Evolutionary conservation across 129 eudicot genomes (phyloP), one percentile per base, ranked within the genome.

Genomic region (Deinandra increscens): DNA sequence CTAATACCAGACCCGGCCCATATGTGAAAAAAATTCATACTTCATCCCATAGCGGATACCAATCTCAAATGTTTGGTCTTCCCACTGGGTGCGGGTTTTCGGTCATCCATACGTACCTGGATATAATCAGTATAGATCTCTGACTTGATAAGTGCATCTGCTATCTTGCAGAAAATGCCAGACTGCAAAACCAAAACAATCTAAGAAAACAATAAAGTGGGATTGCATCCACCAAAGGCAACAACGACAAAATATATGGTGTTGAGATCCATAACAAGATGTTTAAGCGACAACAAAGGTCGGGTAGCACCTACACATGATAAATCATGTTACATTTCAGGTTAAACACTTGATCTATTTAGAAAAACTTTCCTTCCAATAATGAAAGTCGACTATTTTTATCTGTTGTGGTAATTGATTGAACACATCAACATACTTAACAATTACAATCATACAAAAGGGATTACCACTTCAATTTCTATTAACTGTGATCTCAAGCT

Each of bases 41-140:
- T 22, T 22, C 4, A 20, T 54, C 60, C 36, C 38, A 56, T 26
- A 22, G 15, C 19, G 39, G 26, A 58, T 58, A 58, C 41, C 39
- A 0, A 7, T 29, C 64, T 38, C 17, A 6, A 29, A 56, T 56
- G 39, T 56, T 11, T 26, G 18, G 39, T 29, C 3, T 58, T 58
- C 41, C 19, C 37, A 2, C 13, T 58, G 19, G n/a, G 39, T 29
- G 17, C 4, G 18, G 31, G 39, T 29, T 29, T 14, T 58, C 19
- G 1, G 18, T 29, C 64, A 58, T 26, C 36, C 64, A 37, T 58
- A 58, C 38, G 6, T 75, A 71, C 95, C 79, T 93, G 96, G 66
- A 93, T 62, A 73, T 81, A 93, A 81, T 89, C 95, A 13, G 80
- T 78, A 81, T 92, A 92, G 53, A 92, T 51, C 85, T 86, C 96